Base-by-base conservation (phyloP, 345 rosid genomes). In the Dipteronia dyeriana region DNA sequence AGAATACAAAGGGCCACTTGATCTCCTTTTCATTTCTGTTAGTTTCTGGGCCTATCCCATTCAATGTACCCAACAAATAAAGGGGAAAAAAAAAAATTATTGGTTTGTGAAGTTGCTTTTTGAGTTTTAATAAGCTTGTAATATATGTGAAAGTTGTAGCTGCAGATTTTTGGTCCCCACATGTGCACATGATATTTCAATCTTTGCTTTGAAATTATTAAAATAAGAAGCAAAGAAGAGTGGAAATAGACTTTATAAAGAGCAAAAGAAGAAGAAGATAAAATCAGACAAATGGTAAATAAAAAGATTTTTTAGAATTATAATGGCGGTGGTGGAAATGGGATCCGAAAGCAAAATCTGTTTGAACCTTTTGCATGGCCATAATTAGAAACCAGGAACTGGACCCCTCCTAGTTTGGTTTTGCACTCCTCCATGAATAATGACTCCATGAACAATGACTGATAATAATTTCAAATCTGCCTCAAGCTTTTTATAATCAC, bases 351-450 rank as follows among this genome's bases (percentile, higher is more conserved):
- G 5, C 20, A 1, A 16, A n/a, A 20, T 73, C 34, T 41, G 34
- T 14, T 60, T 60, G 5, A 59, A 60, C 76, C 67, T 41, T 61
- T 61, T 16, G 39, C 68, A 57, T 43, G 41, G 31, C 17, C 76
- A 23, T 16, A 25, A 23, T 25, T 25, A 10, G 68, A 25, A 73
- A 25, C 29, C 61, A 25, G 11, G 5, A 20, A 2, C 45, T 22
- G 20, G 71, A 43, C 71, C 71, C 71, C 71, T 68, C 56, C n/a
- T 49, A 47, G 2, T 47, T 47, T 17, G 60, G 22, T 20, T 61
- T 61, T 25, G 29, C 22, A 60, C 25, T 19, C 64, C 64, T 22
- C 26, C 26, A 26, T 26, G 26, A 26, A 26, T 4, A 2, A 3
- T 41, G 45, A 41, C 45, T 41, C 26, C 26, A 26, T 26, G 26